Conservation (phyloP, 495 filamentous ascomycete species). For the Penicillium robsamsonii region DNA sequence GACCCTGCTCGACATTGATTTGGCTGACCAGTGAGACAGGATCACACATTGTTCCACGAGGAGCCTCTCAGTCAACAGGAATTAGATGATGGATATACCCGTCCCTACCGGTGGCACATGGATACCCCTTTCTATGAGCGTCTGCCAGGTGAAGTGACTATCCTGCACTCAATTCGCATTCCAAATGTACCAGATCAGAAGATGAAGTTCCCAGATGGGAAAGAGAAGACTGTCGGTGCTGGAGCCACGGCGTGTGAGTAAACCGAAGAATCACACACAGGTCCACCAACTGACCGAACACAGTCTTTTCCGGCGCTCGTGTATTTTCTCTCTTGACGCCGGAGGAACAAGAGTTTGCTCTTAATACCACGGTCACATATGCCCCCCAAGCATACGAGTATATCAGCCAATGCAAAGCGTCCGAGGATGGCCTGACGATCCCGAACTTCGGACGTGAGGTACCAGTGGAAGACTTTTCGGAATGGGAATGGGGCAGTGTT, state of each 20-base stretch:
- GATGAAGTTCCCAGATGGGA: slow-evolving; percentile 16
- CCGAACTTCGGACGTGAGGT: slow-evolving; percentile 9
- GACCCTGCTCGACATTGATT: too few species aligned
- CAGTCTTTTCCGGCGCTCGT: slow-evolving; percentile 18
- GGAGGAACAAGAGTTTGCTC: slow-evolving; percentile 13
- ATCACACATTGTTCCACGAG: slow-evolving; percentile 15
- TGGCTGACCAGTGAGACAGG: not conserved
- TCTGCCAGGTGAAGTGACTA: slow-evolving; percentile 15
- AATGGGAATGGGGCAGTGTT: slow-evolving; percentile 15
- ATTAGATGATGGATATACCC: slow-evolving; percentile 8
- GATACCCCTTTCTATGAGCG: slow-evolving; percentile 18
- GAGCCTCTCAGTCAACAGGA: slow-evolving; percentile 5
- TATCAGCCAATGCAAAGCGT: slow-evolving; percentile 15
- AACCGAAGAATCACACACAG: not conserved
- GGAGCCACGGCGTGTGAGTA: slow-evolving; percentile 15
- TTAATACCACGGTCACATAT: slow-evolving; percentile 17
- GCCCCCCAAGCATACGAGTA: slow-evolving; percentile 16
- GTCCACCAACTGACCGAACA: not conserved
- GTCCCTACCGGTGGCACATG: slow-evolving; percentile 17
- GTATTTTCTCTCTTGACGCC: slow-evolving; percentile 7
- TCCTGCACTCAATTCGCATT: slow-evolving; percentile 14
- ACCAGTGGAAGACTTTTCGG: slow-evolving; percentile 10
- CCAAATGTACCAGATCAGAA: slow-evolving; percentile 15
- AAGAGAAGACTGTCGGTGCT: slow-evolving; percentile 14
- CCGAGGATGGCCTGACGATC: slow-evolving; percentile 12